Percentiles rank a stretch among this genome's conserved stretches.
phyloP scores from a whole-genome alignment of 805 yeast species.

The Hanseniaspora pseudoguilliermondii region DNA sequence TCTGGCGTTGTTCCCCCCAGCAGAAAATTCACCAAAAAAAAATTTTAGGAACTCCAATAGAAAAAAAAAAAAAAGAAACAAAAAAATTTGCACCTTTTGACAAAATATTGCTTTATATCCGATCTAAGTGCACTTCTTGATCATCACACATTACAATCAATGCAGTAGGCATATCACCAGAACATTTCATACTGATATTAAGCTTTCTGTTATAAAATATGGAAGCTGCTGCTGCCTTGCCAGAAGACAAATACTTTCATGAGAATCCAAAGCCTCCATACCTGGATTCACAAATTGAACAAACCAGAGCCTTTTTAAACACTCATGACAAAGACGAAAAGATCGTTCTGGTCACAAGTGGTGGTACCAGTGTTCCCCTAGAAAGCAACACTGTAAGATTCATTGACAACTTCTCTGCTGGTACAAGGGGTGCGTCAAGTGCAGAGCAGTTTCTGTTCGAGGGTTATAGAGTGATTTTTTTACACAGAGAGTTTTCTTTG shows the following conservation, averaged over 20 bases:
- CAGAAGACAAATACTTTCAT: conserved; percentile 66
- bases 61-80: too few species aligned
- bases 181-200: too few species aligned
- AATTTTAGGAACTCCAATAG: too few species aligned
- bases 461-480: conserved; percentile 84
- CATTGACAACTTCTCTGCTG: conserved; percentile 93
- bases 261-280: conserved; percentile 64
- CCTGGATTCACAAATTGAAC: conserved; percentile 45
- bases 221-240: conserved; percentile 42
- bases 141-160: too few species aligned
- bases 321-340: conserved; percentile 19
- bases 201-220: neutral
- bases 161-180: too few species aligned
- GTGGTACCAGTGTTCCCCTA: conserved; percentile 96
- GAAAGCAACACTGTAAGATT: conserved; percentile 95
- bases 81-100: too few species aligned
- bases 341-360: conserved; percentile 79
- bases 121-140: too few species aligned
- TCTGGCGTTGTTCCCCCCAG: too few species aligned
- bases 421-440: conserved; percentile 92
- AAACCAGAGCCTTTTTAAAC: conserved; percentile 50
- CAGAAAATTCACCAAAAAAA: too few species aligned
- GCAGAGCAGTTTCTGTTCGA: conserved; percentile 79
- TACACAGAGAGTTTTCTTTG: conserved; percentile 84
- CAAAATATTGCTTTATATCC: too few species aligned